Base-by-base conservation (phyloP, 768 basidiomycete species). In the Tephrocybe sp. region DNA sequence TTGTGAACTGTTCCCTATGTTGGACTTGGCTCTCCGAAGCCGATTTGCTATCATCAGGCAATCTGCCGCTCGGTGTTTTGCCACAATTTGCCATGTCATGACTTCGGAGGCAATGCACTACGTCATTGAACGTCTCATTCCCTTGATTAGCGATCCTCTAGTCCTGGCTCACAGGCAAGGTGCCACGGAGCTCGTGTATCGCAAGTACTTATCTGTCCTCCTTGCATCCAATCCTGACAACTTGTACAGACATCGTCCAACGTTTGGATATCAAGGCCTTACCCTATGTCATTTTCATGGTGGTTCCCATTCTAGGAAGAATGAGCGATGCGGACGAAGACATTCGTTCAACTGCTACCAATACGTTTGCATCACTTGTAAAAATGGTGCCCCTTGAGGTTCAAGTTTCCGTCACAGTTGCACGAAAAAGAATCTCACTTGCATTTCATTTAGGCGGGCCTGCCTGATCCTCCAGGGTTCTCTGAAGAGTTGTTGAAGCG, bases 361-460 rank as follows among this genome's bases (percentile, higher is more conserved):
- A 93, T 63, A 95, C 94, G 0, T 99, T 99, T 63, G 97, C 97
- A 0, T 90, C 93, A 0, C 73, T 99, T 15, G 92, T 99, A 55
- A 98, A 98, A 74, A 96, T 99, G 89, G 93, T 98, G 11, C 97
- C 97, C 4, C 77, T 99, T 0, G 97, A 98, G 81, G 94, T 93
- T 55, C 54, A 77, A 59, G 18, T 4, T n/a, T 34, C 12, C 3
- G 32, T 21, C 11, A 36, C 11, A 44, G 40, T 15, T 36, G 2
- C 18, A 38, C 25, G n/a, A 24, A 33, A 23, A 36, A 24, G 5
- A 23, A 9, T 36, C 49, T 51, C 18, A 34, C 42, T 5, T 25
- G 38, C 17, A 15, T 24, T 17, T 34, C 36, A 28, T 50, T 25
- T 54, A 97, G 93, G 92, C 93, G 60, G 97, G 96, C 50, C 73